Conservation (phyloP, 495 filamentous ascomycete species). For the Hyaloscypha finlandica region DNA sequence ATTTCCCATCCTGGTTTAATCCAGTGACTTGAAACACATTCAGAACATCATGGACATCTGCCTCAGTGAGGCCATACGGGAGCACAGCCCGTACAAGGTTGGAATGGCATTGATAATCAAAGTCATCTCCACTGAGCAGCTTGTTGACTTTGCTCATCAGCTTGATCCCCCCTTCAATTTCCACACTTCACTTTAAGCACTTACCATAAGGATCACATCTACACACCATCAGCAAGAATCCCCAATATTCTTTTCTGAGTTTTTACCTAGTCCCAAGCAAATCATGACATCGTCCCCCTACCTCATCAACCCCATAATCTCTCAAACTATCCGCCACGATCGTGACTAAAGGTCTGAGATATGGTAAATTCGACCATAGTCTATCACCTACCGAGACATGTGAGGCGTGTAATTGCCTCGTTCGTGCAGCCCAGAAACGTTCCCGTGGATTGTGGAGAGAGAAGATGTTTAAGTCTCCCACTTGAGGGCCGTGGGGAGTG, state of each 20-base stretch:
- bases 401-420: conserved; percentile 72
- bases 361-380: conserved; percentile 76
- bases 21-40: conserved; percentile 84
- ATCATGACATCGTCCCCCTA: conserved; percentile 67
- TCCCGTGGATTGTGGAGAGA: conserved; percentile 74
- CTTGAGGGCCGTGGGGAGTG: conserved; percentile 74
- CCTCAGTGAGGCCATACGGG: conserved; percentile 66
- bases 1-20: conserved; percentile 67
- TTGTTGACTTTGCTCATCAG: conserved; percentile 51
- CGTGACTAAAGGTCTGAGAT: conserved; percentile 70
- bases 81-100: conserved; percentile 74
- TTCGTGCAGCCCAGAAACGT: conserved; percentile 77
- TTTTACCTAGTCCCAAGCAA: conserved; percentile 77
- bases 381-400: conserved; percentile 71
- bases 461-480: conserved; percentile 84
- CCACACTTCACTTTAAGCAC: neutral
- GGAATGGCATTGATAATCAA: conserved; percentile 81
- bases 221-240: neutral
- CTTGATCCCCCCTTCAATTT: conserved; percentile 3
- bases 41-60: conserved; percentile 78
- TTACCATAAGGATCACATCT: conserved; percentile 34
- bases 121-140: conserved; percentile 66
- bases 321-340: conserved; percentile 69
- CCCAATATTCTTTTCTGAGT: conserved; percentile 37
- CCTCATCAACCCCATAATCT: conserved; percentile 52